These are phyloP conservation scores for Selaginella moellendorffii DNA, from an alignment of 75 land plant species.

Conservation along the genomic window DNA sequence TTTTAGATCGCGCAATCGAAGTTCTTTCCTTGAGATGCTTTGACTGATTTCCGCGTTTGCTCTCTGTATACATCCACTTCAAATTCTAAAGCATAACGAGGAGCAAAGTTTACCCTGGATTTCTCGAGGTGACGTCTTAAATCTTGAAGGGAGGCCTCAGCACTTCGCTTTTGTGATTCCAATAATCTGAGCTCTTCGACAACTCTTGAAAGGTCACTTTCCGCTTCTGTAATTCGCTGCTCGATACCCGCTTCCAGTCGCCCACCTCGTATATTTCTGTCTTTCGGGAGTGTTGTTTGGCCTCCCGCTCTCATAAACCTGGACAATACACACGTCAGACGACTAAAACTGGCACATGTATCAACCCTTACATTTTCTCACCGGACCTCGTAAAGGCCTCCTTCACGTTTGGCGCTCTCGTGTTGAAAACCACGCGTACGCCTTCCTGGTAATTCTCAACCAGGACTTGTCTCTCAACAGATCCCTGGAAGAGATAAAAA, in stretches of 20 bases:
- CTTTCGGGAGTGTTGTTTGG: slow-evolving; percentile 77
- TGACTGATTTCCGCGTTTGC: slow-evolving; percentile 25
- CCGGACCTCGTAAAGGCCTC: slow-evolving; percentile 79
- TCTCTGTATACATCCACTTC: slow-evolving; percentile 6
- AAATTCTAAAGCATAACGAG: slow-evolving; percentile 4
- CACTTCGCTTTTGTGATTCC: slow-evolving; percentile 35
- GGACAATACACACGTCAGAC: too few relatives aligned
- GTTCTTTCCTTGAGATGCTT: slow-evolving; percentile 25
- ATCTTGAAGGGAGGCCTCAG: slow-evolving; percentile 12
- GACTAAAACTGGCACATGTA: too few relatives aligned
- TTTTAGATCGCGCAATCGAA: slow-evolving; percentile 37
- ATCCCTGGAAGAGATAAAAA: slow-evolving; percentile 40
- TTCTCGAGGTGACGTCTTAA: slow-evolving; percentile 13
- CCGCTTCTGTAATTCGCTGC: slow-evolving; percentile 35
- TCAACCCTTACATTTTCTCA: slow-evolving; percentile 45
- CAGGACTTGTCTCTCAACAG: slow-evolving; percentile 84
- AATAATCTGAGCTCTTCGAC: slow-evolving; percentile 15
- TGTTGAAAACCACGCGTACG: slow-evolving; percentile 51
- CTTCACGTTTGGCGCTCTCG: slow-evolving; percentile 47
- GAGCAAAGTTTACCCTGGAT: slow-evolving; percentile 15
- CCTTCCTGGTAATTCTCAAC: slow-evolving; percentile 70
- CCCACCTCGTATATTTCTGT: slow-evolving; percentile 31
- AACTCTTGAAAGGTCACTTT: slow-evolving; percentile 26
- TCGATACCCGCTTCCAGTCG: slow-evolving; percentile 67
- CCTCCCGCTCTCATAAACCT: slow-evolving; percentile 72